These are phyloP conservation scores for Pistacia integerrima DNA, from an alignment of 345 rosid genomes.

Conservation along the genomic window DNA sequence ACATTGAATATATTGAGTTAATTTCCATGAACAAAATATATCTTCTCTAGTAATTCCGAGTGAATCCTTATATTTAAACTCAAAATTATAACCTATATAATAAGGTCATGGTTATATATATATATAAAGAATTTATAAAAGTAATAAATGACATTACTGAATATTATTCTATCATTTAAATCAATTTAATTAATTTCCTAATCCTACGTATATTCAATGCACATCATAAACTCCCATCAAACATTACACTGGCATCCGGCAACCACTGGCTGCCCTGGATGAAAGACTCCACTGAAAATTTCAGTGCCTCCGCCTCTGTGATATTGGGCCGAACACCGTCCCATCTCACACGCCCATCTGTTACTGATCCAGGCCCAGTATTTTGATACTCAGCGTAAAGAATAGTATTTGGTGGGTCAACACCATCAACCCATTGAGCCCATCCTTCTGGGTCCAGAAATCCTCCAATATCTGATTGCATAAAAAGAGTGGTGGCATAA, in stretches of 20 bases:
- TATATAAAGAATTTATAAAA: too few species aligned
- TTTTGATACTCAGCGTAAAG: constrained; percentile 36
- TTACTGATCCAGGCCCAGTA: constrained; percentile 33
- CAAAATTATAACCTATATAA: too few species aligned
- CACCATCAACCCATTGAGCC: constrained; percentile 23
- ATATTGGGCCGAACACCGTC: constrained; percentile 32
- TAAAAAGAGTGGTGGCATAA: constrained; percentile 34
- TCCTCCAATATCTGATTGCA: constrained; percentile 31
- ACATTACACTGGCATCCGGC: constrained; percentile 11
- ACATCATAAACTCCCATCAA: neutral
- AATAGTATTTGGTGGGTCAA: constrained; percentile 26
- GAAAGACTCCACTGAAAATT: constrained; percentile 31
- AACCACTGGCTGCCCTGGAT: constrained; percentile 39
- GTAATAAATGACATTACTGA: too few species aligned
- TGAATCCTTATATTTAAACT: too few species aligned
- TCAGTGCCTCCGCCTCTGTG: constrained; percentile 19
- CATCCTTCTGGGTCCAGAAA: constrained; percentile 39
- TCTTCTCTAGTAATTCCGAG: too few species aligned
- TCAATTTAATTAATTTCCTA: too few species aligned
- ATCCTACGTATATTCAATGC: neutral
- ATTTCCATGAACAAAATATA: too few species aligned
- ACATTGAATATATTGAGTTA: too few species aligned
- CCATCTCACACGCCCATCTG: constrained; percentile 35
- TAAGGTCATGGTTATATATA: too few species aligned
- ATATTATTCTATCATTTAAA: too few species aligned